Evolutionary conservation across 176 grass and related monocot species (phyloP), one percentile per base, ranked within the genome.

Genomic region (Aegilops umbellulata): DNA sequence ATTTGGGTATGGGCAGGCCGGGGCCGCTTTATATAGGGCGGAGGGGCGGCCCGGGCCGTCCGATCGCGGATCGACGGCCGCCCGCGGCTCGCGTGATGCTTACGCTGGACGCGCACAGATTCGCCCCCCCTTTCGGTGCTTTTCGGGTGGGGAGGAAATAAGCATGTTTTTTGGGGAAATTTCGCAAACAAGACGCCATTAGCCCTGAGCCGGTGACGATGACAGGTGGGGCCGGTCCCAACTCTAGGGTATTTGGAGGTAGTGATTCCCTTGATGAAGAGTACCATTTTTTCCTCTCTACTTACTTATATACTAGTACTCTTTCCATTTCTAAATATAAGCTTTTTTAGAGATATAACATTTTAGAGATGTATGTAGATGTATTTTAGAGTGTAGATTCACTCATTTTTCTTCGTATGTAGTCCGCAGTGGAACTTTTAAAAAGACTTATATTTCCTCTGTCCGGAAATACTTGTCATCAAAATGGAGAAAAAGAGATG

Each of bases 71-170:
- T 88, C 86, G 53, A 31, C 89, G 77, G 53, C 82, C 53, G 69
- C 55, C 63, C 38, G 32, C 31, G 77, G 31, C 90, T 91, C 77
- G 90, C 90, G 90, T 91, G 86, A 88, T 58, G 77, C 86, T 91
- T 91, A 91, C 82, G 90, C 90, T 71, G 90, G 86, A 88, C 86
- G 90, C 82, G 51, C 47, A 35, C 49, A 65, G 84, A 78, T 74
- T 87, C 85, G 20, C 7, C 53, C 53, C 53, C 19, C 44, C 84
- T 90, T 90, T 86, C 78, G 83, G 71, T 70, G 88, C 88, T 82
- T 86, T 90, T 13, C 49, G 7, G 38, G 70, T 46, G 70, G 70
- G n/a, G 25, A 24, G 70, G 16, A 72, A 72, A 42, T 42, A 42
- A 72, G 53, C 36, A 15, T 25, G 36, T 15, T 39, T 24, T n/a